Percentiles rank a stretch among this genome's conserved stretches.
phyloP scores from a whole-genome alignment of 2,329 filamentous ascomycete species.

The Aureobasidium sp. region DNA sequence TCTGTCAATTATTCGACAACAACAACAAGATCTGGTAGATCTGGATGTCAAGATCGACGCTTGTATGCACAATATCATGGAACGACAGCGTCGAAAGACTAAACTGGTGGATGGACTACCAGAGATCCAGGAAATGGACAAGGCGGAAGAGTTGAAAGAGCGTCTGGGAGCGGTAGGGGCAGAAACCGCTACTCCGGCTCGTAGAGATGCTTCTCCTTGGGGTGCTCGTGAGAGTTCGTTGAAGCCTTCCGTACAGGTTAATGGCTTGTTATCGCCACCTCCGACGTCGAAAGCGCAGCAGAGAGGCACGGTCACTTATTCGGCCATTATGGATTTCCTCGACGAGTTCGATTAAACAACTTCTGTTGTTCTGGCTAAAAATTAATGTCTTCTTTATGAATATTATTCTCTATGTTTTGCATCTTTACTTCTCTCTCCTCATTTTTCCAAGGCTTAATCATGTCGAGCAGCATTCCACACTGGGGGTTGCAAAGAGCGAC shows the following conservation, averaged over 20 bases:
- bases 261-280: background rate
- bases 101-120: background rate
- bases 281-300: background rate
- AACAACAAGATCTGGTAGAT: background rate
- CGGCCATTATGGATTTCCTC: slow-evolving; percentile 2
- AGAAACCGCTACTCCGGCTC: background rate
- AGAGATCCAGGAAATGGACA: slow-evolving; percentile 4
- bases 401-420: background rate
- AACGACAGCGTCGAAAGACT: background rate
- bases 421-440: background rate
- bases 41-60: background rate
- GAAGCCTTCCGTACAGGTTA: background rate
- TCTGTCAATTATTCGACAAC: background rate
- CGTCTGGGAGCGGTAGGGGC: background rate
- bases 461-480: too few relatives aligned
- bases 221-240: background rate
- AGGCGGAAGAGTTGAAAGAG: background rate
- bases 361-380: background rate
- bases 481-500: too few relatives aligned
- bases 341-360: background rate
- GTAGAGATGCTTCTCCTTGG: background rate
- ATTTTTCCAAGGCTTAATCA: background rate
- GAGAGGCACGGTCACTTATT: background rate
- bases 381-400: background rate
- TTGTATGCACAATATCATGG: background rate